These are phyloP conservation scores for Trichoderma sp. DNA, from an alignment of 2,329 filamentous ascomycete genomes.

Conservation along the genomic window DNA sequence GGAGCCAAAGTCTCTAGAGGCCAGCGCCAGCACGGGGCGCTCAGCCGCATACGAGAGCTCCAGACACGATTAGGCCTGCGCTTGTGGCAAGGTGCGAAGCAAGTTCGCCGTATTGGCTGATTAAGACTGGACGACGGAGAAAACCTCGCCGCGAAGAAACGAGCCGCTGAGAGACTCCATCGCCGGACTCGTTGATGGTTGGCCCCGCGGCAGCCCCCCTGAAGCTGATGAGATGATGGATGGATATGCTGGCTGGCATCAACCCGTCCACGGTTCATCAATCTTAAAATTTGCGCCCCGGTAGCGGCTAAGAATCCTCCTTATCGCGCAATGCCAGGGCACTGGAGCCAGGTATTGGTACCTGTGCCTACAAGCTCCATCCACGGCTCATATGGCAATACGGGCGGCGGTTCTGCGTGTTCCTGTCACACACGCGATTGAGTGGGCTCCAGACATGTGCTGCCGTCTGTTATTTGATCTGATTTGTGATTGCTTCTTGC, in stretches of 20 bases:
- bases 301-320: constrained; percentile 18
- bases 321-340: constrained; percentile 19
- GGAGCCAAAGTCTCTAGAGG: background rate
- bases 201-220: constrained; percentile 1
- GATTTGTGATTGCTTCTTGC: background rate
- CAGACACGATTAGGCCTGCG: background rate
- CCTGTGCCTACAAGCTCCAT: background rate
- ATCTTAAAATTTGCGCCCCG: constrained; percentile 10
- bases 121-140: constrained; percentile 1
- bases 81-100: background rate
- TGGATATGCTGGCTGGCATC: background rate
- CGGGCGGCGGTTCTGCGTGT: constrained; percentile 15
- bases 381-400: background rate
- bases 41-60: constrained; percentile 15
- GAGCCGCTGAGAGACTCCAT: background rate
- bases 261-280: constrained; percentile 12
- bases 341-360: background rate
- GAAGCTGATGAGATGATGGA: background rate
- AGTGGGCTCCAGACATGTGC: constrained; percentile 8
- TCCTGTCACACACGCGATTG: constrained; percentile 10
- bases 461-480: background rate
- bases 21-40: background rate
- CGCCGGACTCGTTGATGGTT: background rate
- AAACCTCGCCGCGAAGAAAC: constrained; percentile 1
- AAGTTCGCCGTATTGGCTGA: background rate